These are phyloP conservation scores for Teratosphaeria destructans DNA, from an alignment of 2,329 filamentous ascomycete species.

Conservation along the genomic window DNA sequence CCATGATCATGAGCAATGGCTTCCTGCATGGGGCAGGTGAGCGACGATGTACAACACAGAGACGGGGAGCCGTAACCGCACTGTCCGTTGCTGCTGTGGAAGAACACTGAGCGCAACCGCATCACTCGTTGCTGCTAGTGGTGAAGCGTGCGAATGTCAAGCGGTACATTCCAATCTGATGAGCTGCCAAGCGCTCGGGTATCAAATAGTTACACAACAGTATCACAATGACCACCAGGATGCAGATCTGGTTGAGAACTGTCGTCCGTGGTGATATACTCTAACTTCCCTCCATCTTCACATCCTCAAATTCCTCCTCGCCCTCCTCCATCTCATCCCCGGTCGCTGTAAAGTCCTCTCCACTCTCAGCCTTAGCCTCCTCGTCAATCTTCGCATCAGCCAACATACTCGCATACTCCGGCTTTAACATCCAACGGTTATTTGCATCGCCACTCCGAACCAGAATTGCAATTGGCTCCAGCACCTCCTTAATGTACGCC, in stretches of 20 bases:
- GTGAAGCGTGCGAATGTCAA: background rate
- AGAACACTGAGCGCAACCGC: background rate
- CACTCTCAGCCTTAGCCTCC: constrained; percentile 32
- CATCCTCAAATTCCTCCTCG: constrained; percentile 37
- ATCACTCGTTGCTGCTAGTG: background rate
- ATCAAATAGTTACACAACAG: background rate
- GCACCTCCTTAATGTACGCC: constrained; percentile 74
- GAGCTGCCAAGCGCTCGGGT: background rate
- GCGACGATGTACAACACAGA: background rate
- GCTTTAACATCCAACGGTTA: constrained; percentile 73
- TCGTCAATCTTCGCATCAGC: constrained; percentile 34
- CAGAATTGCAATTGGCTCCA: constrained; percentile 73
- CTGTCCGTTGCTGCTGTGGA: background rate
- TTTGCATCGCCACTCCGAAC: constrained; percentile 77
- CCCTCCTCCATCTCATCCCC: constrained; percentile 27
- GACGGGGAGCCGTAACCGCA: background rate
- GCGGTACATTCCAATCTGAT: background rate
- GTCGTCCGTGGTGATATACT: background rate
- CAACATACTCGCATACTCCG: constrained; percentile 47
- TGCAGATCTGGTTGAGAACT: background rate
- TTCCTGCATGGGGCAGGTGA: background rate
- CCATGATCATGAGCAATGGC: background rate
- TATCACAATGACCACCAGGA: background rate
- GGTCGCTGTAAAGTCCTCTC: constrained; percentile 26
- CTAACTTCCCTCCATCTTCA: constrained; percentile 16